Conservation (phyloP, 129 eudicot species). For the Flaveria brownii region DNA sequence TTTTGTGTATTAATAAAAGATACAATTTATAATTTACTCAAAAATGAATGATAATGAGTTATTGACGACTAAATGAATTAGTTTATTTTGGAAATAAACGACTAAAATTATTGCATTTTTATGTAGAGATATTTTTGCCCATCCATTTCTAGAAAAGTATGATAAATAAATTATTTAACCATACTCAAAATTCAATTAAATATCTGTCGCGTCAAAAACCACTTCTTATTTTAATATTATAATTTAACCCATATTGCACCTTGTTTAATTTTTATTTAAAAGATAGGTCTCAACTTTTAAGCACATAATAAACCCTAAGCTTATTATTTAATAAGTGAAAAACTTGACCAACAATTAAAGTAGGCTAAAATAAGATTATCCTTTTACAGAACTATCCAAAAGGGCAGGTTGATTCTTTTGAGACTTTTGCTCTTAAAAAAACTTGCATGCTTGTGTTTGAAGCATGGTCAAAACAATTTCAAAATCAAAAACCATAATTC, state of each 20-base stretch:
- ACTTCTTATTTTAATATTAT: conserved; percentile 7
- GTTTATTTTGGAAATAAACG: not conserved
- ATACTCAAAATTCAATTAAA: not conserved
- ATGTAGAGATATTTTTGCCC: not conserved
- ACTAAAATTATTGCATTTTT: not conserved
- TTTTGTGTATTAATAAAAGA: too few species aligned
- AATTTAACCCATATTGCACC: not conserved
- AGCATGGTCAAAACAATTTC: conserved; percentile 41
- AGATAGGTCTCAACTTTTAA: conserved; percentile 49
- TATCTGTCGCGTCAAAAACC: not conserved
- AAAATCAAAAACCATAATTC: conserved; percentile 28
- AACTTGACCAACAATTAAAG: conserved; percentile 35
- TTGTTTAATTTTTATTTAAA: conserved; percentile 13
- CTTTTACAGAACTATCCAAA: conserved; percentile 46
- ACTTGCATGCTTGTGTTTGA: conserved; percentile 55
- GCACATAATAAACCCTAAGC: conserved; percentile 36
- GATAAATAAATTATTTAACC: not conserved
- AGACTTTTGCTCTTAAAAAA: conserved; percentile 32
- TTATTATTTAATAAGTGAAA: conserved; percentile 49
- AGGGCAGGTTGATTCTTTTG: conserved; percentile 38
- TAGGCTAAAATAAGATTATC: conserved; percentile 34
- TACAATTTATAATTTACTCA: too few species aligned
- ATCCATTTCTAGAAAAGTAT: not conserved
- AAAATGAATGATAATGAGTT: not conserved
- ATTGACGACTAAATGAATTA: not conserved